These are phyloP conservation scores for Onygenales sp. DNA, from an alignment of 2,329 filamentous ascomycete genomes.

Conservation along the genomic window DNA sequence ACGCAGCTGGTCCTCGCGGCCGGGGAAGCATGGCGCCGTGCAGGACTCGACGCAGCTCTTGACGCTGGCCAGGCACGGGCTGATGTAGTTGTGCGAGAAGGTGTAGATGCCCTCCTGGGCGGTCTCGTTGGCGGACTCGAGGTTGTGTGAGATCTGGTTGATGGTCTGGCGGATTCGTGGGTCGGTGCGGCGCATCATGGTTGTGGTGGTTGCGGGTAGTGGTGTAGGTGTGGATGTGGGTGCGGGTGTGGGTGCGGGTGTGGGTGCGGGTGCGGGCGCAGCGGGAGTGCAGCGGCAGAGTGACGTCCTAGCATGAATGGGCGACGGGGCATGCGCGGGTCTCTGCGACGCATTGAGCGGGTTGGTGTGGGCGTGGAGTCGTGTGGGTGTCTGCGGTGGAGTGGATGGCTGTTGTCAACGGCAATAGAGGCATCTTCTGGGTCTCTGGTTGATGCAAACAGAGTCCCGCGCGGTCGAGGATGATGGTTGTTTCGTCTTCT, in stretches of 20 bases:
- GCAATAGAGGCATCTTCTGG: neutral
- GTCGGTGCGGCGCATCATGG: slow-evolving; percentile 57
- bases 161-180: slow-evolving; percentile 86
- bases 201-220: slow-evolving; percentile 5
- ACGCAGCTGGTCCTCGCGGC: slow-evolving; percentile 63
- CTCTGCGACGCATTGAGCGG: neutral
- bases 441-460: too few relatives aligned
- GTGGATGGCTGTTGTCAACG: neutral
- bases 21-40: slow-evolving; percentile 61
- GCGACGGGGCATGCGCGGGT: neutral
- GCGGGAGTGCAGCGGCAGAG: neutral
- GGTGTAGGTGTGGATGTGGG: neutral
- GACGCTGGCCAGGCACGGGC: slow-evolving; percentile 65
- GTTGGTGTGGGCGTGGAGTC: neutral
- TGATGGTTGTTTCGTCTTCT: too few relatives aligned
- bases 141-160: slow-evolving; percentile 84
- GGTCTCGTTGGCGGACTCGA: slow-evolving; percentile 81
- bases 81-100: slow-evolving; percentile 77
- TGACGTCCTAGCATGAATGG: slow-evolving; percentile 2
- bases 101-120: slow-evolving; percentile 87
- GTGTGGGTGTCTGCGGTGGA: neutral
- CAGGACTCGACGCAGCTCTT: slow-evolving; percentile 56
- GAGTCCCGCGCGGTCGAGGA: too few relatives aligned
- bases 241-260: neutral
- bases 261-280: neutral